Conservation (phyloP, 1,284 basidiomycete genomes). For the Cystobasidiaceae sp. region DNA sequence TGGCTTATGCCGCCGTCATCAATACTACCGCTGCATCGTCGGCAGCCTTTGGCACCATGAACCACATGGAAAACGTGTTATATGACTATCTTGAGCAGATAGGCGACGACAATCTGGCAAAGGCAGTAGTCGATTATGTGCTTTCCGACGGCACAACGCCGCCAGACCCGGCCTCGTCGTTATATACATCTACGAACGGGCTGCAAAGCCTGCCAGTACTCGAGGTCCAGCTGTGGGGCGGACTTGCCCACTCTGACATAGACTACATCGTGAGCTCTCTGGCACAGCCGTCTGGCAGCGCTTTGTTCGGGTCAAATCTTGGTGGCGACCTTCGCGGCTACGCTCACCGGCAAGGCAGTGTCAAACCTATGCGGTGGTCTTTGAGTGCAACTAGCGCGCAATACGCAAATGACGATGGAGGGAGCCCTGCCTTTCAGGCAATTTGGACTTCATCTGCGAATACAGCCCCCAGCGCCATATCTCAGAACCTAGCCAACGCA, state of each 20-base stretch:
- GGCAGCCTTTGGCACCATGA: conserved; percentile 31
- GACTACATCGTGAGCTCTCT: conserved; percentile 6
- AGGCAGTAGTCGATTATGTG: conserved; percentile 22
- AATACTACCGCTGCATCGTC: background rate
- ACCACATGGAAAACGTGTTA: conserved; percentile 31
- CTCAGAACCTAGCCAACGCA: background rate
- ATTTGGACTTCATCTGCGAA: conserved; percentile 3
- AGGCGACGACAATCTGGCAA: background rate
- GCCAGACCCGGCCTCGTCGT: background rate
- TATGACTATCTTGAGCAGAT: conserved; percentile 30
- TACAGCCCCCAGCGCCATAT: background rate
- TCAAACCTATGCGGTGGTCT: conserved; percentile 20
- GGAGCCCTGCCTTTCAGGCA: background rate
- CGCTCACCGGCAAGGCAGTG: background rate
- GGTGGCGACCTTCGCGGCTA: conserved; percentile 8
- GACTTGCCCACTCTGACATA: conserved; percentile 5
- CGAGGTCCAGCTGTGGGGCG: conserved; percentile 35
- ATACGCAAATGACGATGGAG: conserved; percentile 5
- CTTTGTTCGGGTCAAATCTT: conserved; percentile 4
- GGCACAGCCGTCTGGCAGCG: background rate
- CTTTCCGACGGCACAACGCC: background rate
- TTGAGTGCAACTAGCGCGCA: background rate
- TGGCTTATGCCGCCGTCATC: background rate
- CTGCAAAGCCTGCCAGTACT: conserved; percentile 10
- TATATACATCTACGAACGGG: background rate